These are phyloP conservation scores for Exophiala alcalophila DNA, from an alignment of 2,329 filamentous ascomycete genomes.

Conservation along the genomic window DNA sequence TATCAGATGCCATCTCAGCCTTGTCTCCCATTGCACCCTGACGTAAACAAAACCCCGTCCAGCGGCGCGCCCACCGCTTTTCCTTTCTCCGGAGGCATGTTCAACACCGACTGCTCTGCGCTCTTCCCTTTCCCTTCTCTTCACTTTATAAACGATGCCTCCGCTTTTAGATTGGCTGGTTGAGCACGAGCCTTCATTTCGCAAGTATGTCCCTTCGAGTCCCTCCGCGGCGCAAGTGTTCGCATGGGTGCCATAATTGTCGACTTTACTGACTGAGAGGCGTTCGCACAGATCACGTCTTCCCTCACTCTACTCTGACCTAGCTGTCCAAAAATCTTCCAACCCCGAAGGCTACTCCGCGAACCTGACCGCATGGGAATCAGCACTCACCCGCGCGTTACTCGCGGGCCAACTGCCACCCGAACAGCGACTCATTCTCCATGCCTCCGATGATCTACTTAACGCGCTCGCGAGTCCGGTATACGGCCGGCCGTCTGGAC, in stretches of 20 bases:
- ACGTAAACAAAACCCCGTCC: no score
- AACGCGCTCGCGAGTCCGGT: conserved; percentile 70
- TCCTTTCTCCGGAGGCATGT: no score
- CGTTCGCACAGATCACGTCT: conserved; percentile 62
- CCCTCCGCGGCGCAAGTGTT: not conserved
- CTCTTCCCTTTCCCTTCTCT: no score
- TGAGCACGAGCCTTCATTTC: conserved; percentile 30
- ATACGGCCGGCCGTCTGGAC: conserved; percentile 75
- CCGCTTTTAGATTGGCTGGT: conserved; percentile 29
- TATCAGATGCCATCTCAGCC: no score
- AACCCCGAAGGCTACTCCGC: conserved; percentile 84
- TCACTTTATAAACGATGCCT: conserved; percentile 17
- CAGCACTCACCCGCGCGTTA: conserved; percentile 67
- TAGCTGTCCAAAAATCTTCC: conserved; percentile 66
- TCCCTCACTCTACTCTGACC: conserved; percentile 85
- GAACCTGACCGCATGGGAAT: conserved; percentile 76
- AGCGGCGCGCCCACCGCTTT: no score
- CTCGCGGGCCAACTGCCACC: conserved; percentile 59
- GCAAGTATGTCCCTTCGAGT: conserved; percentile 18
- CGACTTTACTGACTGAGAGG: not conserved
- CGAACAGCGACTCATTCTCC: conserved; percentile 47
- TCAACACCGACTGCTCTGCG: no score
- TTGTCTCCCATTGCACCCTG: no score
- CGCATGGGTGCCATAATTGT: not conserved
- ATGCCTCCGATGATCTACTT: conserved; percentile 61